Base-by-base conservation (phyloP, 352 stramenopile genomes). In the Thraustochytrium sp. region DNA sequence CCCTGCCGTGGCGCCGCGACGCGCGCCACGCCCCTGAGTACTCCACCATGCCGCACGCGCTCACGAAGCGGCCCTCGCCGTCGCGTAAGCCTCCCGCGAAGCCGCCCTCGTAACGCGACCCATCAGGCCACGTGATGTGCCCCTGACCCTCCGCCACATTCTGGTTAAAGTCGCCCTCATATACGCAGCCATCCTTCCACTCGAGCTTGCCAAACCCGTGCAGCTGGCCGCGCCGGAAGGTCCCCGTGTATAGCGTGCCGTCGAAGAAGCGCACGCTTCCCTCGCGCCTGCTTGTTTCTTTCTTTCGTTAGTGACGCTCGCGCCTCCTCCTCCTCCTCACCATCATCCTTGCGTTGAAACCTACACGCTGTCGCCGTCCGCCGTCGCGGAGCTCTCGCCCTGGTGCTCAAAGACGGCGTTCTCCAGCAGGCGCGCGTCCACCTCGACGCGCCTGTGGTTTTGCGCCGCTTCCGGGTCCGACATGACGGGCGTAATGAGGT, bases 101-200 rank as follows among this genome's bases (percentile, higher is more conserved):
- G 8, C 92, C 86, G 9, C 93, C 93, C 3, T 90, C 84, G 76
- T 97, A 97, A 31, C 80, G 89, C 38, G 88, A 94, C 0, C 92
- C 92, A 84, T 96, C 92, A 0, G 90, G 89, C 92, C 92, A 96
- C 51, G 44, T 86, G 75, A 93, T 94, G 51, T 65, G 85, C 0
- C 92, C 92, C 23, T 56, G 37, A 29, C 92, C 92, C 8, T 85
- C 85, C 44, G 94, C 90, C 59, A 91, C 88, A 55, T 94, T 95
- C 75, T 91, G 88, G 0, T 89, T 84, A 78, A 94, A 90, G 11
- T 89, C 88, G 16, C 91, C 91, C 74, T 93, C 90, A 75, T 93
- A 95, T 34, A 86, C 75, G 5, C 92, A 88, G 34, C 89, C 89
- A 51, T 84, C 89, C 3, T 80, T 76, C 90, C 91, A 95, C 34